Conservation (phyloP, 345 rosid species). For the Arabis hirsuta region DNA sequence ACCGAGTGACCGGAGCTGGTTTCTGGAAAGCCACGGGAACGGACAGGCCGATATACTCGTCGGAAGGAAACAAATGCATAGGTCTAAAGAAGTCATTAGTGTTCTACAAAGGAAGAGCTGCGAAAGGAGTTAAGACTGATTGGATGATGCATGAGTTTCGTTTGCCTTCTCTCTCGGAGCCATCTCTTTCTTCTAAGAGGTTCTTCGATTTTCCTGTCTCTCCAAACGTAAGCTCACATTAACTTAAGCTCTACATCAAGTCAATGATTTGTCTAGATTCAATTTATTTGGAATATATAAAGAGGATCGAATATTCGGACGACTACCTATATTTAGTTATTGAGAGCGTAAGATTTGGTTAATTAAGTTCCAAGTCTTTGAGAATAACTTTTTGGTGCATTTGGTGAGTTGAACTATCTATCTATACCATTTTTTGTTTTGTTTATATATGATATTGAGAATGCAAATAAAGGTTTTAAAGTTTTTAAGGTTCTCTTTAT, state of each 20-base stretch:
- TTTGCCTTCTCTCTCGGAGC: conserved; percentile 67
- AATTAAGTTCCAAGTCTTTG: not conserved
- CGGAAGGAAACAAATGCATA: conserved; percentile 74
- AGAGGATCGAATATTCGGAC: not conserved
- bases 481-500: not conserved
- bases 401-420: not conserved
- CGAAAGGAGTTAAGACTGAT: conserved; percentile 88
- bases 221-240: conserved; percentile 55
- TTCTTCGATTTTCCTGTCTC: conserved; percentile 59
- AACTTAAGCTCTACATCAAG: not conserved
- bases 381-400: not conserved
- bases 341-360: conserved; percentile 12
- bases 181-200: conserved; percentile 48
- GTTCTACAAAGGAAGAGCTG: conserved; percentile 88
- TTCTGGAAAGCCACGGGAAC: conserved; percentile 98
- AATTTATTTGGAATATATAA: not conserved
- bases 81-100: conserved; percentile 94
- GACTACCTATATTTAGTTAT: not conserved
- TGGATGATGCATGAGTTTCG: conserved; percentile 99
- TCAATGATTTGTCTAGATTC: not conserved
- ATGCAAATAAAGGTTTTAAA: not conserved
- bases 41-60: conserved; percentile 85
- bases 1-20: conserved; percentile 85
- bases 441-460: not conserved
- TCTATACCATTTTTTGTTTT: not conserved